Evolutionary conservation across 1,284 basidiomycete genomes (phyloP).

Genomic region (Irpex sp.): DNA sequence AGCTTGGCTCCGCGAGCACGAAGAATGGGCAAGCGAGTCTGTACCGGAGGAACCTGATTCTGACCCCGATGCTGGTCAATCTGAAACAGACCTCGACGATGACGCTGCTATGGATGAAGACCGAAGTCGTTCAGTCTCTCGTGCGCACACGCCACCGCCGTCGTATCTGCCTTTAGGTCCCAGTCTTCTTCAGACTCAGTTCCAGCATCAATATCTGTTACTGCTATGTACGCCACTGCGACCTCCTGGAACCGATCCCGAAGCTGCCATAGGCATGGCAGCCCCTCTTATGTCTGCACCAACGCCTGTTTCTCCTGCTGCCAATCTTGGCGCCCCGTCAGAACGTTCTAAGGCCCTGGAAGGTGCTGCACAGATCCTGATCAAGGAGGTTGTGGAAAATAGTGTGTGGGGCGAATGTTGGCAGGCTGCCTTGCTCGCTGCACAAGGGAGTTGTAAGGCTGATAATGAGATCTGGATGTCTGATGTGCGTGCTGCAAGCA

Average conservation of each 20-base stretch:
- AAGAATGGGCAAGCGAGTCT: conserved; percentile 40
- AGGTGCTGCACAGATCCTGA: conserved; percentile 54
- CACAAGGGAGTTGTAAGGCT: conserved; percentile 17
- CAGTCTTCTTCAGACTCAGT: conserved; percentile 58
- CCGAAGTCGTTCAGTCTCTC: conserved; percentile 34
- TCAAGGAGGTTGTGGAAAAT: conserved; percentile 67
- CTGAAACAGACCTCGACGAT: conserved; percentile 22
- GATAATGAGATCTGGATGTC: conserved; percentile 47
- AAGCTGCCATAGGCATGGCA: conserved; percentile 27
- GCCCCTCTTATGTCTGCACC: conserved; percentile 54
- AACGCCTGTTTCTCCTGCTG: conserved; percentile 75
- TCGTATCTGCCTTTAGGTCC: conserved; percentile 67
- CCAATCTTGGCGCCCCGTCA: conserved; percentile 51
- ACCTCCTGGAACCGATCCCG: conserved; percentile 37
- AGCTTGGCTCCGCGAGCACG: conserved; percentile 36
- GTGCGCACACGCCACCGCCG: conserved; percentile 64
- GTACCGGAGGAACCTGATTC: conserved; percentile 32
- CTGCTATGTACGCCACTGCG: conserved; percentile 54
- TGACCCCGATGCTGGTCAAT: conserved; percentile 32
- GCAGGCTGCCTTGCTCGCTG: conserved; percentile 39
- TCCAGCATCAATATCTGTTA: conserved; percentile 57
- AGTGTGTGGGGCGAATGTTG: conserved; percentile 64
- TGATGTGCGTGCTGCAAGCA: not conserved
- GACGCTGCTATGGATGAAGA: conserved; percentile 36
- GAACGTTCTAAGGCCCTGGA: conserved; percentile 67